Conservation (phyloP, 2,329 filamentous ascomycete species). For the Pleomassaria siparia region DNA sequence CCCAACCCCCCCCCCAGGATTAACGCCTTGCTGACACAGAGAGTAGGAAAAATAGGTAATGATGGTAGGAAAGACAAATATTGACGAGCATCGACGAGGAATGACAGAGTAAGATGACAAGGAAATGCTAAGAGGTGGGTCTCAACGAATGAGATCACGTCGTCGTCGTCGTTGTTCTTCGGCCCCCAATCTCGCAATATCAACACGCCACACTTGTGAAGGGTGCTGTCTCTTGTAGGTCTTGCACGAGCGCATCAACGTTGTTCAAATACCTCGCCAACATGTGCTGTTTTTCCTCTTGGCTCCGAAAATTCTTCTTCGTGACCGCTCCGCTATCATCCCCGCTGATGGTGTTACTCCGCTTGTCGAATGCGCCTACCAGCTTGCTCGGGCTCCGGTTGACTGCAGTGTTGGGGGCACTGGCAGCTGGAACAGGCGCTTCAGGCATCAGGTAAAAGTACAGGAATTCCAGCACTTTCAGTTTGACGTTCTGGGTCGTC, state of each 20-base stretch:
- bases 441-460: constrained; percentile 99
- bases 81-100: constrained; percentile 12
- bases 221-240: constrained; percentile 76
- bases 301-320: constrained; percentile 56
- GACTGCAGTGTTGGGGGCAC: constrained; percentile 42
- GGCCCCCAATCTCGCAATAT: neutral
- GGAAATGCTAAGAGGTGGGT: constrained; percentile 10
- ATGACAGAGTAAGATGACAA: constrained; percentile 10
- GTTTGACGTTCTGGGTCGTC: constrained; percentile 85
- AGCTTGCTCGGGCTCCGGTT: constrained; percentile 39
- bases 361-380: constrained; percentile 32
- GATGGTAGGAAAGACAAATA: constrained; percentile 12
- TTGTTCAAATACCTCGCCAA: constrained; percentile 74
- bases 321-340: constrained; percentile 27
- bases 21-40: constrained; percentile 30
- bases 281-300: constrained; percentile 79
- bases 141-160: neutral
- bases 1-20: constrained; percentile 13
- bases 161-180: neutral
- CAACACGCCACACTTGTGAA: constrained; percentile 38
- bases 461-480: constrained; percentile 94
- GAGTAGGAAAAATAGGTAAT: constrained; percentile 7
- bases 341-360: constrained; percentile 30
- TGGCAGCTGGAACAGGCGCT: constrained; percentile 53
- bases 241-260: constrained; percentile 81